A percentile compares a stretch with the other conserved stretches of the same genome.
These are phyloP conservation scores for Apiospora saccharicola DNA, from an alignment of 2,329 filamentous ascomycete genomes.

Conservation along the genomic window DNA sequence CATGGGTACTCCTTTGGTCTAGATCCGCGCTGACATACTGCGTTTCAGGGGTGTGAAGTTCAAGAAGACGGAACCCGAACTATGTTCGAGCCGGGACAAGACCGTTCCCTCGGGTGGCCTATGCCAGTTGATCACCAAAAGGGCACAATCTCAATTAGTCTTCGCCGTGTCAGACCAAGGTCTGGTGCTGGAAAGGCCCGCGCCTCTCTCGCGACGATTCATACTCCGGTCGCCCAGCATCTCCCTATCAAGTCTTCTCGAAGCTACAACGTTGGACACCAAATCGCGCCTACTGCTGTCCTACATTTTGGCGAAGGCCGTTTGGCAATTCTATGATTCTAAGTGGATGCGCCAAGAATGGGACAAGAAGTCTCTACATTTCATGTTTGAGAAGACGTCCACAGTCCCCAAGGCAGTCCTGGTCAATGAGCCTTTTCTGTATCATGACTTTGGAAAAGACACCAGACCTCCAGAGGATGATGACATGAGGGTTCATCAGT, in stretches of 20 bases:
- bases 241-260: neutral
- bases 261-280: neutral
- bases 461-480: neutral
- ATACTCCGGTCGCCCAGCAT: neutral
- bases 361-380: neutral
- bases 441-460: neutral
- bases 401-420: neutral
- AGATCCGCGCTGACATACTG: neutral
- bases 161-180: neutral
- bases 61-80: neutral
- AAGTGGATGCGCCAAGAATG: constrained; percentile 24
- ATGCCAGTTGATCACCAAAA: neutral
- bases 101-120: neutral
- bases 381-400: neutral
- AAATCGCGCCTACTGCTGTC: neutral
- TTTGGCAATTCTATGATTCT: constrained; percentile 31
- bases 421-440: neutral
- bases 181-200: neutral
- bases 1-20: too few species aligned
- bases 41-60: neutral
- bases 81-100: neutral
- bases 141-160: neutral
- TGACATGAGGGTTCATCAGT: constrained; percentile 24
- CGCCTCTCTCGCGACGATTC: neutral
- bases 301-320: constrained; percentile 26